phyloP scores from a whole-genome alignment of 2,329 filamentous ascomycete genomes.

The Botryotinia narcissicola region DNA sequence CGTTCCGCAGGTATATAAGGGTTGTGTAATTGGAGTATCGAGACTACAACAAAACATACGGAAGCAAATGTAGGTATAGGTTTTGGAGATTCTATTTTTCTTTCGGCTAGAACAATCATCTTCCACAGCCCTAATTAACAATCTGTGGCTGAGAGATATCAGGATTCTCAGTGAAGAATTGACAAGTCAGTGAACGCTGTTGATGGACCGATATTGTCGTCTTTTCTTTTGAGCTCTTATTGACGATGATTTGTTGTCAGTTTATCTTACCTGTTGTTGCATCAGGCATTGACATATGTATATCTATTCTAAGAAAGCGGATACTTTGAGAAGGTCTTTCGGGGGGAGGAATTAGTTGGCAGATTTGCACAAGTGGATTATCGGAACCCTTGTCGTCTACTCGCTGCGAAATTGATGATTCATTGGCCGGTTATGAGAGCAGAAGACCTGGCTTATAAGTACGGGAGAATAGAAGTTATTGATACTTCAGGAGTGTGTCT shows the following conservation, averaged over 20 bases:
- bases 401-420: too few relatives aligned
- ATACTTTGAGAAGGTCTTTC: neutral
- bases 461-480: too few relatives aligned
- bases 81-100: too few relatives aligned
- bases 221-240: rapidly evolving
- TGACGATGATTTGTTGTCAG: too few relatives aligned
- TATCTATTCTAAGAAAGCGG: neutral
- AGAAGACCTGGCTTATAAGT: too few relatives aligned
- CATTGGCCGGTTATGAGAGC: neutral
- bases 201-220: neutral
- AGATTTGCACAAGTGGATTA: too few relatives aligned
- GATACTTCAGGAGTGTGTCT: too few relatives aligned
- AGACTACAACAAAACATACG: neutral
- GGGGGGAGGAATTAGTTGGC: too few relatives aligned
- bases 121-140: rapidly evolving
- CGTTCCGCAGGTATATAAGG: neutral
- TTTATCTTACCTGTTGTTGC: neutral
- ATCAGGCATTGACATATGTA: rapidly evolving
- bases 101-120: neutral
- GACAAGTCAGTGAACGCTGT: neutral
- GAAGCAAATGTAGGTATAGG: too few relatives aligned
- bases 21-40: neutral
- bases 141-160: neutral
- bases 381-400: too few relatives aligned
- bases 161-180: too few relatives aligned